A percentile compares a stretch with the other conserved stretches of the same genome.
phyloP scores from a whole-genome alignment of 345 rosid genomes.

The Dipteronia sinensis region DNA sequence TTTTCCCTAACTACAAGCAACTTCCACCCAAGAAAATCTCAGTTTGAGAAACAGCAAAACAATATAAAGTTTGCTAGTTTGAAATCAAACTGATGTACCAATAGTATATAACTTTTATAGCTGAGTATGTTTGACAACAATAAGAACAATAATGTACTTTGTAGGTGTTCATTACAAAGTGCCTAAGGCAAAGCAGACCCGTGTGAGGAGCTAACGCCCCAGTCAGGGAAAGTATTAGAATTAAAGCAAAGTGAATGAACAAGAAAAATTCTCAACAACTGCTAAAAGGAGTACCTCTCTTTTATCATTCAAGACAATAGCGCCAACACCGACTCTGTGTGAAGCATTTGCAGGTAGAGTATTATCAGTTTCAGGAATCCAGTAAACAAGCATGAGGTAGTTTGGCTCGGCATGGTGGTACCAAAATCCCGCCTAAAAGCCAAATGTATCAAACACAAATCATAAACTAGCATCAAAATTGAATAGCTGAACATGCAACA shows the following conservation, averaged over 20 bases:
- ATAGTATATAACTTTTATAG: too few species aligned
- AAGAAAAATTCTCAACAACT: not conserved
- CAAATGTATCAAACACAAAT: not conserved
- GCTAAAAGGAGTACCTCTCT: constrained; percentile 57
- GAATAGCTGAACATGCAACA: too few species aligned
- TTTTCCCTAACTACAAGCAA: constrained; percentile 84
- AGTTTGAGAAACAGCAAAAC: constrained; percentile 8
- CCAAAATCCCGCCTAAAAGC: constrained; percentile 64
- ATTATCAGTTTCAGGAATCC: constrained; percentile 67
- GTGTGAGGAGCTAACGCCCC: too few species aligned
- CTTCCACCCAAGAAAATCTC: constrained; percentile 36
- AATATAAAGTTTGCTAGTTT: not conserved
- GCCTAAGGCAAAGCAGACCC: too few species aligned
- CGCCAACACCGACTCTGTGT: constrained; percentile 73
- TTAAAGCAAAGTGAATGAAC: too few species aligned
- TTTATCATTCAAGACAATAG: constrained; percentile 65
- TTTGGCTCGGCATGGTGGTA: constrained; percentile 85
- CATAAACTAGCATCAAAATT: constrained; percentile 4
- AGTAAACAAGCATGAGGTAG: constrained; percentile 79
- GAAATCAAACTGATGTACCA: not conserved
- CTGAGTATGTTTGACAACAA: not conserved
- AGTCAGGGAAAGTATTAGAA: too few species aligned
- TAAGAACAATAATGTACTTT: not conserved
- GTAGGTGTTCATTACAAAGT: not conserved
- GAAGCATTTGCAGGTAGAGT: constrained; percentile 82